phyloP scores from a whole-genome alignment of 208 protist genomes.

The Strigomonas culicis region DNA sequence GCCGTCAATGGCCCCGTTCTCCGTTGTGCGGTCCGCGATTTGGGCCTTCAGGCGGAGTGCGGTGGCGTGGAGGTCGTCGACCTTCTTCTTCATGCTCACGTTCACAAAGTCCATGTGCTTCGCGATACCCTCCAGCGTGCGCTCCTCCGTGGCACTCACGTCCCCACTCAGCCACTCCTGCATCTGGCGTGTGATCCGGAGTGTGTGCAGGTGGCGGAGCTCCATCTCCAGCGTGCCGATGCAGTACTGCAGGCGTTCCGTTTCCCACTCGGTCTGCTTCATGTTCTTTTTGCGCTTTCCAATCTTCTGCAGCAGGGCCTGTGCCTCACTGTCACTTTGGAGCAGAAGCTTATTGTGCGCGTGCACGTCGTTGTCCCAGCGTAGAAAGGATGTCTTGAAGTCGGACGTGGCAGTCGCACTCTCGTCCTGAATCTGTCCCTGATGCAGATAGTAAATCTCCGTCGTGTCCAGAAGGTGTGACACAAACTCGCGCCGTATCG shows the following conservation, averaged over 20 bases:
- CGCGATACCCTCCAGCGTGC: constrained; percentile 61
- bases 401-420: constrained; percentile 72
- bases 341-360: constrained; percentile 87
- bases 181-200: constrained; percentile 94
- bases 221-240: constrained; percentile 86
- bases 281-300: constrained; percentile 79
- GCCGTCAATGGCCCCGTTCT: constrained; percentile 58
- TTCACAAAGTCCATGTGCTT: constrained; percentile 70
- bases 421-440: constrained; percentile 94
- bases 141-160: constrained; percentile 47
- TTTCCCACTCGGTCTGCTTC: constrained; percentile 72
- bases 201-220: constrained; percentile 89
- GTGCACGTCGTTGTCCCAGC: constrained; percentile 52
- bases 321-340: constrained; percentile 69
- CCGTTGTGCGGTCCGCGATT: constrained; percentile 67
- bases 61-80: constrained; percentile 62
- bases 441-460: constrained; percentile 74
- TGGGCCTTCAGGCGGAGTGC: constrained; percentile 50
- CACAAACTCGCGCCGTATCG: constrained; percentile 23
- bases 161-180: constrained; percentile 92
- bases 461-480: constrained; percentile 54
- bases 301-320: constrained; percentile 67
- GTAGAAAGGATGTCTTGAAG: constrained; percentile 73
- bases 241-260: constrained; percentile 61
- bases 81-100: constrained; percentile 63